These are phyloP conservation scores for Artemisia argyi DNA, from an alignment of 129 eudicot genomes.

Conservation along the genomic window DNA sequence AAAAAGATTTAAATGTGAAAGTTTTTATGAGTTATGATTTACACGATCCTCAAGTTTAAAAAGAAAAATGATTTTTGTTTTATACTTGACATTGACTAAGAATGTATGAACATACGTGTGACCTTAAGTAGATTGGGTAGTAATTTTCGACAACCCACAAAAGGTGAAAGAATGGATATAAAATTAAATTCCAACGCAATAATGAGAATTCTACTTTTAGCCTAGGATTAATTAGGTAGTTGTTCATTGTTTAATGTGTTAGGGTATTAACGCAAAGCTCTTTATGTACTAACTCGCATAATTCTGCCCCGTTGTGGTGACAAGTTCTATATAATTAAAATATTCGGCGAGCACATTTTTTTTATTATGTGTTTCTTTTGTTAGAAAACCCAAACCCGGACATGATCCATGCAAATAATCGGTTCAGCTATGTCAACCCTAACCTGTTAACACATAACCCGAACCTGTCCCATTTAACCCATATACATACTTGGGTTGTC, in stretches of 20 bases:
- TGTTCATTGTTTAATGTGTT: not conserved
- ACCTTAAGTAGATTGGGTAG: not conserved
- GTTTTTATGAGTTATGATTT: not conserved
- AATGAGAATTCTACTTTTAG: not conserved
- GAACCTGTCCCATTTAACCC: too few species aligned
- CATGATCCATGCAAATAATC: too few species aligned
- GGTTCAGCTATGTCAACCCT: too few species aligned
- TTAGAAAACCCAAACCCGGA: too few species aligned
- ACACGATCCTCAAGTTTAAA: not conserved
- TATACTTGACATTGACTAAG: not conserved
- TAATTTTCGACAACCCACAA: not conserved
- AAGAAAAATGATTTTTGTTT: not conserved
- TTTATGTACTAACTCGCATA: not conserved
- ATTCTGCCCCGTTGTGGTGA: too few species aligned
- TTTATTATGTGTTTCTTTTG: too few species aligned
- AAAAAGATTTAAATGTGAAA: not conserved
- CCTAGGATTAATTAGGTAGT: not conserved
- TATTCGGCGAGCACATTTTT: too few species aligned
- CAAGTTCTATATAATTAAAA: too few species aligned
- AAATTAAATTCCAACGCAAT: not conserved
- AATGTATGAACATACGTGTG: slow-evolving; percentile 17
- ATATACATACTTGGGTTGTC: too few species aligned
- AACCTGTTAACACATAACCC: too few species aligned
- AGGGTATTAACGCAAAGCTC: not conserved
- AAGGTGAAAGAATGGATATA: not conserved